phyloP scores from a whole-genome alignment of 164 flowering plant species.

The Sextonia rubra region DNA sequence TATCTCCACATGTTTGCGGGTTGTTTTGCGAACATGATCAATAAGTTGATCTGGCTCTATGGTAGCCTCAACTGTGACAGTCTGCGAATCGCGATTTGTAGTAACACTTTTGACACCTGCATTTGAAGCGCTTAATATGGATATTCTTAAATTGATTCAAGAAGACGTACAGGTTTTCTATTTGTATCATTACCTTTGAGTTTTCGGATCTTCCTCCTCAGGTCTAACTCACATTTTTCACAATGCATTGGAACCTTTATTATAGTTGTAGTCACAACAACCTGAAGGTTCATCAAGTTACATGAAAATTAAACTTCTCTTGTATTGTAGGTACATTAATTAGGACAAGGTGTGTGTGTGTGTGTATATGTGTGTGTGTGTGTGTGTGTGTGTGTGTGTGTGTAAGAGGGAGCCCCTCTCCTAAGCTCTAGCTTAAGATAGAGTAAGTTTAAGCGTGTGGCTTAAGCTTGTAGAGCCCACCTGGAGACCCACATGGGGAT shows the following conservation, averaged over 20 bases:
- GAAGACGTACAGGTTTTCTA: not conserved
- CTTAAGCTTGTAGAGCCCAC: no score
- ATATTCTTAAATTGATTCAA: not conserved
- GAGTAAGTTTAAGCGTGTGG: no score
- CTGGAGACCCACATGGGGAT: no score
- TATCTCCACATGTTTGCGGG: constrained; percentile 59
- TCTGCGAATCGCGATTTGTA: constrained; percentile 51
- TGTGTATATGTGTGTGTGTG: no score
- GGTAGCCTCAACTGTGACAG: constrained; percentile 47
- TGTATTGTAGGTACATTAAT: no score
- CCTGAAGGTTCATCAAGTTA: no score
- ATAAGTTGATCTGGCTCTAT: constrained; percentile 44
- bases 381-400: no score
- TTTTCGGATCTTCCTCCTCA: constrained; percentile 37
- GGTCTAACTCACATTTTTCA: constrained; percentile 51
- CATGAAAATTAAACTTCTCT: no score
- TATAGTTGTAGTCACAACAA: constrained; percentile 20
- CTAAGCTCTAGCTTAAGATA: no score
- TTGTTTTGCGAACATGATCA: constrained; percentile 39
- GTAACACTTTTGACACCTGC: constrained; percentile 59
- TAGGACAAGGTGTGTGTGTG: no score
- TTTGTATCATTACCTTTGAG: constrained; percentile 40
- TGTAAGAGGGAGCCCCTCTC: no score
- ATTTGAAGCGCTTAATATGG: not conserved
- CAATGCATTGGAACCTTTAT: constrained; percentile 66